Conservation (phyloP, 768 basidiomycete genomes). For the Roridomyces roridus region DNA sequence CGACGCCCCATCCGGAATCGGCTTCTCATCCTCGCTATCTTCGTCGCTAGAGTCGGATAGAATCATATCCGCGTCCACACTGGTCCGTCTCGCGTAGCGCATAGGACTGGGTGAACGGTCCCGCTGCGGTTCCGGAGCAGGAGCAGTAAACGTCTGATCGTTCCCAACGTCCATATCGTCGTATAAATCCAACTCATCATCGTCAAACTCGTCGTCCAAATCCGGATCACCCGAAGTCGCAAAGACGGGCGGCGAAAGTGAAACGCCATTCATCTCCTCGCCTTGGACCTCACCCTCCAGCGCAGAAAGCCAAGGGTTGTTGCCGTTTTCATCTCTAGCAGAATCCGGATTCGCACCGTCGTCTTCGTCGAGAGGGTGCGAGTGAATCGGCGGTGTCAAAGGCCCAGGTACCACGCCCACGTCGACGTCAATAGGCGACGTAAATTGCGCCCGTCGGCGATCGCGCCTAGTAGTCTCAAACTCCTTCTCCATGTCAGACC, state of each 20-base stretch:
- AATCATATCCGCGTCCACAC: constrained; percentile 19
- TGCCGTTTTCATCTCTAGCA: neutral
- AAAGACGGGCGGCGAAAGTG: constrained; percentile 21
- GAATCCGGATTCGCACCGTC: constrained; percentile 10
- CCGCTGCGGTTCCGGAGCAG: neutral
- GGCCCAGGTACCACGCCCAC: neutral
- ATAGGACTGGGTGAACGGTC: constrained; percentile 20
- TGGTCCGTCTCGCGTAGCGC: constrained; percentile 18
- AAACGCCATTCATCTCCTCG: constrained; percentile 23
- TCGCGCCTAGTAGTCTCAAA: constrained; percentile 10
- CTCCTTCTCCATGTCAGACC: neutral
- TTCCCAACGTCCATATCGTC: too few species aligned
- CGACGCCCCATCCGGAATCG: neutral
- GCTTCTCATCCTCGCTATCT: neutral
- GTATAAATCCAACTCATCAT: constrained; percentile 12
- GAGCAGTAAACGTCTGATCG: too few species aligned
- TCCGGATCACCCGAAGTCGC: constrained; percentile 10
- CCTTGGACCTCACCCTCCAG: constrained; percentile 24
- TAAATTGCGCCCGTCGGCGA: constrained; percentile 12
- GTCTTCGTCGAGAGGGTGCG: constrained; percentile 22
- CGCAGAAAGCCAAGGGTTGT: constrained; percentile 18
- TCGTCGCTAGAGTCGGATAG: constrained; percentile 21
- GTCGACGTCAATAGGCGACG: constrained; percentile 11
- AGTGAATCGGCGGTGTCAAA: constrained; percentile 21
- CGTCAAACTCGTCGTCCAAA: constrained; percentile 11